These are phyloP conservation scores for Ogataea glucozyma DNA, from an alignment of 805 yeast genomes.

Conservation along the genomic window DNA sequence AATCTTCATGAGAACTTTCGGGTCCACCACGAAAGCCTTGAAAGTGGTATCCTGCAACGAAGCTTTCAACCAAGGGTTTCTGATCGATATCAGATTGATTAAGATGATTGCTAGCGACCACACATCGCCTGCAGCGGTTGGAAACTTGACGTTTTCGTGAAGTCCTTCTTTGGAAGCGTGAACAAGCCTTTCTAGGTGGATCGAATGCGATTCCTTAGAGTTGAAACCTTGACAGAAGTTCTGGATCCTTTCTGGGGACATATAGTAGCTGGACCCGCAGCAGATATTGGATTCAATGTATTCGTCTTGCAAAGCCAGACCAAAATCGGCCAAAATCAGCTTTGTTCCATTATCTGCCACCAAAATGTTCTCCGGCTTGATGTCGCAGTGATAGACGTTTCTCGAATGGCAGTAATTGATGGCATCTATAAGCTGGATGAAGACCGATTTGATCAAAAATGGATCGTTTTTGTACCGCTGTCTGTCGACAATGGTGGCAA, in stretches of 20 bases:
- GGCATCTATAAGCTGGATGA: conserved; percentile 79
- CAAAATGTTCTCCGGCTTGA: conserved; percentile 92
- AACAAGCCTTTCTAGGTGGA: conserved; percentile 32
- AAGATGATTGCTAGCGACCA: conserved; percentile 86
- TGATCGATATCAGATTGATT: conserved; percentile 75
- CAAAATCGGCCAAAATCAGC: conserved; percentile 81
- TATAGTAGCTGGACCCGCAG: conserved; percentile 85
- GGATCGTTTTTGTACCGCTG: conserved; percentile 59
- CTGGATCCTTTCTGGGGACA: conserved; percentile 81
- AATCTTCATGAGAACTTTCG: conserved; percentile 58
- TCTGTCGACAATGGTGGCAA: conserved; percentile 78
- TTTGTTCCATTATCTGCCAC: conserved; percentile 57
- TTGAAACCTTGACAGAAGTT: conserved; percentile 42
- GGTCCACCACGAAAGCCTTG: conserved; percentile 57
- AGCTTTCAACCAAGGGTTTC: conserved; percentile 92
- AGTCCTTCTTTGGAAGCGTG: conserved; percentile 23
- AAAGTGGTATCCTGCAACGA: conserved; percentile 66
- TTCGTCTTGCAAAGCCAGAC: conserved; percentile 69
- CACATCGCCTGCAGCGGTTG: conserved; percentile 77
- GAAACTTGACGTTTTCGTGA: conserved; percentile 43
- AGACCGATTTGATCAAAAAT: conserved; percentile 53
- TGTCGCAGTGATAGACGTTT: conserved; percentile 89
- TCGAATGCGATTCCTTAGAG: conserved; percentile 34
- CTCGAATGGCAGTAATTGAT: conserved; percentile 78
- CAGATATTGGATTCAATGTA: conserved; percentile 68